Percentiles rank a stretch among this genome's conserved stretches.
These are phyloP conservation scores for Pythium utonaiense DNA, from an alignment of 352 stramenopile genomes.

Conservation along the genomic window DNA sequence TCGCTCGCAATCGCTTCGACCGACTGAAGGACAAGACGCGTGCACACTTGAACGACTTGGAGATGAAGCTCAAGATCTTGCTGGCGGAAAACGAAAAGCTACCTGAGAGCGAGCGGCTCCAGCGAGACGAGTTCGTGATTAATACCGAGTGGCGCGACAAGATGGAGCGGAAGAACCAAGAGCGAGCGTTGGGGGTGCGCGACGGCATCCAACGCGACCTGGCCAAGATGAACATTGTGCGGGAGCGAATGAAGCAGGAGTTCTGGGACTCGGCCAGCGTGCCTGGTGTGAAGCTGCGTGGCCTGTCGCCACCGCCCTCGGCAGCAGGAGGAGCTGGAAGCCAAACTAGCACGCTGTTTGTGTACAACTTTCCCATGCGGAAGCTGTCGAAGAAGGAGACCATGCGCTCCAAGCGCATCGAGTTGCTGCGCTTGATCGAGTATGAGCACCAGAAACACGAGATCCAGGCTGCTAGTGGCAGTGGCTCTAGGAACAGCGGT, in stretches of 20 bases:
- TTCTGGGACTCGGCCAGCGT: conserved; percentile 87
- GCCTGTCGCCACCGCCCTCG: conserved; percentile 33
- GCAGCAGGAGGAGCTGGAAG: background rate
- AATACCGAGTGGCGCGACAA: conserved; percentile 74
- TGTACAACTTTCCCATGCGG: conserved; percentile 85
- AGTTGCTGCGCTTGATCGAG: conserved; percentile 63
- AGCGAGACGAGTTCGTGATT: conserved; percentile 87
- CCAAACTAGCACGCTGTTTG: conserved; percentile 28
- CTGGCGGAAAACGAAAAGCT: conserved; percentile 69
- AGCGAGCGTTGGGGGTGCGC: conserved; percentile 53
- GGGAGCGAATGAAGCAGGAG: conserved; percentile 85
- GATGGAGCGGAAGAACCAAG: conserved; percentile 47
- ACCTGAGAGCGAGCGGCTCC: conserved; percentile 63
- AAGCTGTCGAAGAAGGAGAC: conserved; percentile 44
- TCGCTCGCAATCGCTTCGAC: conserved; percentile 58
- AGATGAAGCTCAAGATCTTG: conserved; percentile 61
- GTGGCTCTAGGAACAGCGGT: background rate
- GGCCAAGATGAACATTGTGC: conserved; percentile 70
- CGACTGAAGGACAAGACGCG: conserved; percentile 65
- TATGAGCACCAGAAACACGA: conserved; percentile 62
- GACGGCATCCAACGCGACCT: conserved; percentile 70
- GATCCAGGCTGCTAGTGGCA: conserved; percentile 1
- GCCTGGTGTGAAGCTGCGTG: conserved; percentile 56
- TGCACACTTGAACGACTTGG: conserved; percentile 53
- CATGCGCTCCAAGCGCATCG: conserved; percentile 46